These are phyloP conservation scores for Bonnemaisonia californica DNA, from an alignment of 31 red algal species.

Conservation along the genomic window DNA sequence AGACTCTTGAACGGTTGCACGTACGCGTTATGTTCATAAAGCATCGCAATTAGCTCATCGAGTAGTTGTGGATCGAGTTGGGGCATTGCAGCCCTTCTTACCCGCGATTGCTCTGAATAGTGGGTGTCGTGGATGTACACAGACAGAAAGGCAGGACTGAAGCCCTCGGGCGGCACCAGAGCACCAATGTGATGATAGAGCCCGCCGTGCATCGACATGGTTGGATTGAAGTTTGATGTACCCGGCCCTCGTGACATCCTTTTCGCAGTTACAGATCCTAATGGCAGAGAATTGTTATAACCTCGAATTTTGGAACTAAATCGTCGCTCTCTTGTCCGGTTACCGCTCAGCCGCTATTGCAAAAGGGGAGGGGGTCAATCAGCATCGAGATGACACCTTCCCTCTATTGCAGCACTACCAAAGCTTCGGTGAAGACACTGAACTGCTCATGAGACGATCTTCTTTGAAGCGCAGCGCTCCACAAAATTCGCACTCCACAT, in stretches of 20 bases:
- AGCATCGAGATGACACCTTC: too few relatives aligned
- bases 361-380: too few relatives aligned
- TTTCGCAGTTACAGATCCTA: conserved; percentile 16
- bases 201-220: conserved; percentile 11
- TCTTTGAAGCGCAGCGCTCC: too few relatives aligned
- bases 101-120: not conserved
- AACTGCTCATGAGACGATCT: too few relatives aligned
- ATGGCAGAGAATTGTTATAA: conserved; percentile 12
- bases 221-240: conserved; percentile 21
- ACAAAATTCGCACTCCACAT: too few relatives aligned
- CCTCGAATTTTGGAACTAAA: not conserved
- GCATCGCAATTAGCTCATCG: not conserved
- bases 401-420: too few relatives aligned
- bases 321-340: too few relatives aligned
- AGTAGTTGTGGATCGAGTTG: conserved; percentile 1
- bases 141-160: too few relatives aligned
- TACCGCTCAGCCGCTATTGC: too few relatives aligned
- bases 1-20: conserved; percentile 7
- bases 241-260: not conserved
- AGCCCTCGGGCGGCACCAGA: not conserved
- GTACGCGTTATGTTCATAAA: not conserved
- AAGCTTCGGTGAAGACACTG: too few relatives aligned
- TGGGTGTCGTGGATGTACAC: conserved; percentile 32
- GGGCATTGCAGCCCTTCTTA: too few relatives aligned
- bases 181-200: conserved; percentile 26